Conservation (phyloP, 2,329 filamentous ascomycete genomes). For the Phyllosticta ampelicida region DNA sequence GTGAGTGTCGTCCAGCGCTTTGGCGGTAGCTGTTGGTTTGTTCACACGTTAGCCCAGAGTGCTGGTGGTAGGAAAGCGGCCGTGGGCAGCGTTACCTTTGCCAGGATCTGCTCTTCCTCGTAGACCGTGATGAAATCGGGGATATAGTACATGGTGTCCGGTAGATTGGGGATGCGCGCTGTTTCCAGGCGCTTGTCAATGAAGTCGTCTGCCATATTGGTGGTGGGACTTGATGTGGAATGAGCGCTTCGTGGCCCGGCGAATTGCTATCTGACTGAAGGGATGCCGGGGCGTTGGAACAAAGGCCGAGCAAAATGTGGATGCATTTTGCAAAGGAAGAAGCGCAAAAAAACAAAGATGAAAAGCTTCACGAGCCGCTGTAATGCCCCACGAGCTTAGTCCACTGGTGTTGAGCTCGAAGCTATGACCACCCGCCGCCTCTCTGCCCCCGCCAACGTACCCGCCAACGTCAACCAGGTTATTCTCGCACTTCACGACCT, state of each 20-base stretch:
- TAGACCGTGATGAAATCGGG: conserved; percentile 67
- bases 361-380: not conserved
- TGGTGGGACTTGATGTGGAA: not conserved
- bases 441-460: not conserved
- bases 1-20: conserved; percentile 73
- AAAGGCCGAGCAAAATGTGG: not conserved
- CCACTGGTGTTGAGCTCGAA: not conserved
- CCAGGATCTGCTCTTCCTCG: conserved; percentile 61
- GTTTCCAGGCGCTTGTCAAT: conserved; percentile 8
- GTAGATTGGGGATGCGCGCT: conserved; percentile 42
- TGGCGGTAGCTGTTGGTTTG: conserved; percentile 30
- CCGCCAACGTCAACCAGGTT: not conserved
- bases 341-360: not conserved
- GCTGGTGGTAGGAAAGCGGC: conserved; percentile 22
- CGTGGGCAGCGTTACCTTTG: conserved; percentile 45
- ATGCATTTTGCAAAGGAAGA: not conserved
- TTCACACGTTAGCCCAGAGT: not conserved
- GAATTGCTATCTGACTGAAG: not conserved
- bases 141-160: conserved; percentile 68
- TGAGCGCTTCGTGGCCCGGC: no score
- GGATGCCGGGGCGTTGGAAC: not conserved
- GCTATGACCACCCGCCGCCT: conserved; percentile 1
- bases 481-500: not conserved
- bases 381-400: not conserved
- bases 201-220: conserved; percentile 1